These are phyloP conservation scores for Fragosphaeria purpurea DNA, from an alignment of 2,329 filamentous ascomycete genomes.

Conservation along the genomic window DNA sequence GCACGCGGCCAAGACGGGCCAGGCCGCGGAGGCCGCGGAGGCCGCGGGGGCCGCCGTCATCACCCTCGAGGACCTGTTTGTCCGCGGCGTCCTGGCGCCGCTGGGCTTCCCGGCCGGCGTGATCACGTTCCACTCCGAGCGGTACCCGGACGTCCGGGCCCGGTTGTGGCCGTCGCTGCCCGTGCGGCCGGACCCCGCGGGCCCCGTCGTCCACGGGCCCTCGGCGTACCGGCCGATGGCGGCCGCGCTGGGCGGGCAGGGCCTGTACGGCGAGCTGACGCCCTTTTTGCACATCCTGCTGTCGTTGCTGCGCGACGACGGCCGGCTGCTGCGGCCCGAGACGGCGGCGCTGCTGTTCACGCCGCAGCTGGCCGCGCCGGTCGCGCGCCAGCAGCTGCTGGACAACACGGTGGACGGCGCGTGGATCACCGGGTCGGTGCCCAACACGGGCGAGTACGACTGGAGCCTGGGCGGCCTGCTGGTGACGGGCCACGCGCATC, in stretches of 20 bases:
- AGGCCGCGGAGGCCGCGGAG: neutral
- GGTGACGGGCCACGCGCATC: slow-evolving; percentile 26
- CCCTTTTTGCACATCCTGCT: slow-evolving; percentile 35
- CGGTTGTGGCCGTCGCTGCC: slow-evolving; percentile 12
- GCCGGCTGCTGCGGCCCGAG: slow-evolving; percentile 30
- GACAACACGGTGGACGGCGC: slow-evolving; percentile 18
- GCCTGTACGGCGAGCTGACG: slow-evolving; percentile 22
- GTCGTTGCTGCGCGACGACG: slow-evolving; percentile 39
- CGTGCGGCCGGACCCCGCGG: slow-evolving; percentile 9
- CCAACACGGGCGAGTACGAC: slow-evolving; percentile 25
- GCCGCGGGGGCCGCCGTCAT: too few species aligned
- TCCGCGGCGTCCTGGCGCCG: slow-evolving; percentile 9
- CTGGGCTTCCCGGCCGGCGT: slow-evolving; percentile 10
- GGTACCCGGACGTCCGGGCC: slow-evolving; percentile 6
- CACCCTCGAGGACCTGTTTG: slow-evolving; percentile 10
- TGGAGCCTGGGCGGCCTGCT: slow-evolving; percentile 33
- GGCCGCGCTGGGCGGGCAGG: slow-evolving; percentile 22
- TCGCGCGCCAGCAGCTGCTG: slow-evolving; percentile 15
- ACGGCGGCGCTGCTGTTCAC: slow-evolving; percentile 34
- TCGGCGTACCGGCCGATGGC: neutral
- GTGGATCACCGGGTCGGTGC: slow-evolving; percentile 21
- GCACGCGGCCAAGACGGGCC: too few species aligned
- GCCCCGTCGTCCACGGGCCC: slow-evolving; percentile 7
- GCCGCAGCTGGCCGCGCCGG: slow-evolving; percentile 29
- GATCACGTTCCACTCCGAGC: slow-evolving; percentile 11